Conservation (phyloP, 371 early-diverging fungal genomes). For the Rhizomucor miehei region DNA sequence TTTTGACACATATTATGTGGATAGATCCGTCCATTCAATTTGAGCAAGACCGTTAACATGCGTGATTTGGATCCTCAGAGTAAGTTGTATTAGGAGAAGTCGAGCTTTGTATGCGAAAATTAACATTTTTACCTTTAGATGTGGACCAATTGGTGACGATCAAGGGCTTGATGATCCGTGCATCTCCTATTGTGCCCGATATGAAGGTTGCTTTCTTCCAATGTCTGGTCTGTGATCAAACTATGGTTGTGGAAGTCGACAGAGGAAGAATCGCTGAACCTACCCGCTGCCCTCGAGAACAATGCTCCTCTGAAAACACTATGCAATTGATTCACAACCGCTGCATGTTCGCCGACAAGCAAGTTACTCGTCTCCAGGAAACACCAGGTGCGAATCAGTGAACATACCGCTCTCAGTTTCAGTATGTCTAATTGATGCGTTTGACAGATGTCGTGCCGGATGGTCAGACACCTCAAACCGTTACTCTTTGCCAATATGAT, state of each 20-base stretch:
- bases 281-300: slow-evolving; percentile 79
- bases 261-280: slow-evolving; percentile 96
- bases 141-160: slow-evolving; percentile 97
- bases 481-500: slow-evolving; percentile 90
- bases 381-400: slow-evolving; percentile 73
- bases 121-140: slow-evolving; percentile 45
- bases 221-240: slow-evolving; percentile 85
- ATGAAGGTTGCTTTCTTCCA: slow-evolving; percentile 91
- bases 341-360: slow-evolving; percentile 94
- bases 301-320: slow-evolving; percentile 77
- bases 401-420: neutral
- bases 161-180: slow-evolving; percentile 95
- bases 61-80: slow-evolving; percentile 91
- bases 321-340: slow-evolving; percentile 93
- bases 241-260: slow-evolving; percentile 80
- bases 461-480: slow-evolving; percentile 99
- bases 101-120: no score
- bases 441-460: slow-evolving; percentile 91
- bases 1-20: slow-evolving; percentile 8
- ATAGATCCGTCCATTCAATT: slow-evolving; percentile 91
- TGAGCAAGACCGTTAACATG: slow-evolving; percentile 82
- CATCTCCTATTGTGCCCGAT: slow-evolving; percentile 95
- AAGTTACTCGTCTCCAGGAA: slow-evolving; percentile 97
- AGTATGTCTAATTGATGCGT: neutral
- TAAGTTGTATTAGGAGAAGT: slow-evolving; percentile 10